Evolutionary conservation across 257 asterid species (phyloP), one percentile per base, ranked within the genome.

Genomic region (Penstemon newberryi): DNA sequence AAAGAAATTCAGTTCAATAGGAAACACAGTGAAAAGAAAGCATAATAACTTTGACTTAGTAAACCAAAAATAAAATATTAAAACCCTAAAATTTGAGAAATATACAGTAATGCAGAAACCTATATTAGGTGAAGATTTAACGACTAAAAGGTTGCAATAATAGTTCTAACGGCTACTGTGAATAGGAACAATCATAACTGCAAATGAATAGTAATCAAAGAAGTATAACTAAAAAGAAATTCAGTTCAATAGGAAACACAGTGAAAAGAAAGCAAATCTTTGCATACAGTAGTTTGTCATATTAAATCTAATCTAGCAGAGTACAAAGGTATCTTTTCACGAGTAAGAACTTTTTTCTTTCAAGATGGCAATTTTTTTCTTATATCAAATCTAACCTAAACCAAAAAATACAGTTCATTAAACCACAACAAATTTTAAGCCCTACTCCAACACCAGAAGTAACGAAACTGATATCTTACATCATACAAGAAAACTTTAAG

Each of bases 31-130:
- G 3, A 3, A 47, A 47, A 11, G 13, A 47, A 10, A 3, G 3
- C 18, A 15, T 45, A 40, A 56, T 6, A 39, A 38, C 13, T 46
- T 3, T 37, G 33, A 19, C 33, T 63, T 45, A 8, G 63, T 74
- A n/a, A 41, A 41, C 7, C 25, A 56, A 8, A 50, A 41, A 60
- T 55, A 53, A 33, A 51, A 41, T 7, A 52, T 10, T 25, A 49
- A 41, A 33, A 56, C 42, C 57, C 19, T 15, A 38, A 40, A 50
- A 72, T 18, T 42, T 39, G 13, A 56, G 60, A 38, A 65, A 44
- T 37, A 11, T 63, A 11, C 5, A 45, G 50, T 45, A 7, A 45
- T 45, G 50, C 9, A 4, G 4, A 45, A 45, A 2, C 11, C 15
- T 19, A 56, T 15, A 15, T 15, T 15, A 15, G 18, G 18, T 15